A percentile compares a stretch with the other conserved stretches of the same genome.
Conservation (phyloP, 495 filamentous ascomycete genomes). For the Lichenothelia convexa region DNA sequence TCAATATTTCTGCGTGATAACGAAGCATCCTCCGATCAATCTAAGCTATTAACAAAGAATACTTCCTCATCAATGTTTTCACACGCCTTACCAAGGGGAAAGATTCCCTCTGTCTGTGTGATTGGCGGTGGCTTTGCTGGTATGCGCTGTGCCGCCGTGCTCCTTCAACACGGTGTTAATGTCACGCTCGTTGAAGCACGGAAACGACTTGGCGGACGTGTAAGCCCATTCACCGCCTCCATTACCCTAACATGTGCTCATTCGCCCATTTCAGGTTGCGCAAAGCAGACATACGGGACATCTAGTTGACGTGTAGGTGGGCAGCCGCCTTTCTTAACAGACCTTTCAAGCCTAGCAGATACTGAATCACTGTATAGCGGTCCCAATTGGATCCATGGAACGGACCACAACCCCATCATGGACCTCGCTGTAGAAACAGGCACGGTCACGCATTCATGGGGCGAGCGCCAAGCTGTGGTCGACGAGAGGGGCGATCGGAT, state of each 20-base stretch:
- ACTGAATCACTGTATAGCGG: no score
- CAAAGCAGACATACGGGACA: slow-evolving; percentile 24
- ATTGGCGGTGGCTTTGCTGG: slow-evolving; percentile 83
- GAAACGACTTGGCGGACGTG: slow-evolving; percentile 65
- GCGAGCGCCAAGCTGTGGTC: slow-evolving; percentile 37
- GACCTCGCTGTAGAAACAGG: slow-evolving; percentile 52
- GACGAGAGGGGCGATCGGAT: slow-evolving; percentile 44
- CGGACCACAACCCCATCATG: slow-evolving; percentile 65
- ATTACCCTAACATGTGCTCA: background rate
- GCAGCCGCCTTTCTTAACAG: slow-evolving; percentile 2
- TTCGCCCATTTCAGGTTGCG: background rate
- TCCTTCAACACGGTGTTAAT: slow-evolving; percentile 55
- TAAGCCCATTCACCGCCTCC: slow-evolving; percentile 24
- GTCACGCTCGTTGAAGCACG: slow-evolving; percentile 80
- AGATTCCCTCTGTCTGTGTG: slow-evolving; percentile 42
- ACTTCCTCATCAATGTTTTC: background rate
- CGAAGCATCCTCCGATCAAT: no score
- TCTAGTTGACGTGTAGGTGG: slow-evolving; percentile 32
- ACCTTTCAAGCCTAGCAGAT: no score
- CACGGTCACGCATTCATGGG: slow-evolving; percentile 40
- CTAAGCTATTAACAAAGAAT: background rate
- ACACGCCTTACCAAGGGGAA: slow-evolving; percentile 3
- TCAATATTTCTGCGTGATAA: no score
- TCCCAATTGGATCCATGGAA: slow-evolving; percentile 93
- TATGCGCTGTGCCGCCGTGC: slow-evolving; percentile 65